Evolutionary conservation across 1,139 yeast species (phyloP), one percentile per base, ranked within the genome.

Genomic region (Nakaseomyces sp.): DNA sequence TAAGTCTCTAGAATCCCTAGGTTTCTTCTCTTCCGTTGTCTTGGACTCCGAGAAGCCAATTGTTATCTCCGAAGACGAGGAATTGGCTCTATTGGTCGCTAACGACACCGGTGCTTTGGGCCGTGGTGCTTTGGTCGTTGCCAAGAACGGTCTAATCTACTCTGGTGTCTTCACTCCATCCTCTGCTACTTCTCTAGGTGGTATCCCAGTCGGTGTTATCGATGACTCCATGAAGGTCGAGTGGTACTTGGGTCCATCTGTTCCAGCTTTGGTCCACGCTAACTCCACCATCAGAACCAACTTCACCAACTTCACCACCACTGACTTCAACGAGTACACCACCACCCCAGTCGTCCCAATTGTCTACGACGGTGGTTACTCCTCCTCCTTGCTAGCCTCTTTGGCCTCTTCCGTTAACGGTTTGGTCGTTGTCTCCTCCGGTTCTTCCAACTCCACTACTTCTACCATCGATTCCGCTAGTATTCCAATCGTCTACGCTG

Each of bases 101-200:
- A 49, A 50, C 39, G 47, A 50, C 37, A 45, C 55, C 12, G 45
- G 38, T 9, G 48, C 57, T 10, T 43, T 45, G 17, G 48, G 47
- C 24, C 58, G 62, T 47, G 63, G 63, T 44, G 51, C 57, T 13
- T 42, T 58, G 43, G 53, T 56, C 24, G 57, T 56, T 35, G 47
- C 45, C 32, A 41, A 45, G 36, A 45, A 44, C 28, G 54, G 56
- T 40, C 31, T 53, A n/a, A 51, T 60, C 38, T 58, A 56, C 50
- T 49, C 60, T n/a, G 62, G 60, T 44, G 47, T 53, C 24, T 50
- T 53, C 39, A 52, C 57, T 31, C 59, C 60, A 42, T 37, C 55
- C 29, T 43, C 50, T 9, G 48, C 42, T 28, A 43, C 49, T 15
- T 42, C 47, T 10, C 42, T 44, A 4, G 43, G 45, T n/a, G 53